Base-by-base conservation (phyloP, 441 rosid genomes). In the Brassica balearica region DNA sequence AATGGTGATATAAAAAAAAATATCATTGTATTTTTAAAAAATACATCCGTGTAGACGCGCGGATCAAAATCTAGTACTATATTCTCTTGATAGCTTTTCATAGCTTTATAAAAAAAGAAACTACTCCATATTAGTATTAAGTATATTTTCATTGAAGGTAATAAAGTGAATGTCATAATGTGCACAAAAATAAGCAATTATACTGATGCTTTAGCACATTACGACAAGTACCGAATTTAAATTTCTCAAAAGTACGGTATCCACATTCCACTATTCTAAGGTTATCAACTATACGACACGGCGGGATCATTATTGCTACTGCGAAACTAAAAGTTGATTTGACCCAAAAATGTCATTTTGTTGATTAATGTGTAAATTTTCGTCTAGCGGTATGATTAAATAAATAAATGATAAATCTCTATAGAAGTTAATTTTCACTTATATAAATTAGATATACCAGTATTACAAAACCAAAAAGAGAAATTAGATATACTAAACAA, bases 201-300 rank as follows among this genome's bases (percentile, higher is more conserved):
- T 29, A 6, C 14, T 36, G 59, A 27, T 58, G 76, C 65, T 62
- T 69, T 62, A 32, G 6, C 27, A 48, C 58, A 69, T 76, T 51
- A 51, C 61, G 5, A 12, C 14, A 9, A 17, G 12, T 20, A 75
- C 48, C 60, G 22, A 46, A 36, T 69, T 20, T 27, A 6, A 69
- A 32, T 8, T 36, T 22, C 27, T 55, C 72, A 23, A 65, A 22
- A 1, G 9, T 20, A 19, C 36, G 23, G 11, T 65, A 65, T 38
- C 70, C 29, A 11, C 29, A 10, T 66, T 41, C 56, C 19, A 63
- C 41, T 63, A 63, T 63, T 63, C 67, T 29, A 14, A 11, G 68
- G 25, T 15, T 4, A 64, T 64, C 48, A 64, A 12, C 8, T 65
- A 22, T 59, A 19, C 1, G 55, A 67, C 48, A 67, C 20, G 27